Evolutionary conservation across 176 grass and related monocot genomes (phyloP), one percentile per base, ranked within the genome.

Genomic region (Oryza australiensis): DNA sequence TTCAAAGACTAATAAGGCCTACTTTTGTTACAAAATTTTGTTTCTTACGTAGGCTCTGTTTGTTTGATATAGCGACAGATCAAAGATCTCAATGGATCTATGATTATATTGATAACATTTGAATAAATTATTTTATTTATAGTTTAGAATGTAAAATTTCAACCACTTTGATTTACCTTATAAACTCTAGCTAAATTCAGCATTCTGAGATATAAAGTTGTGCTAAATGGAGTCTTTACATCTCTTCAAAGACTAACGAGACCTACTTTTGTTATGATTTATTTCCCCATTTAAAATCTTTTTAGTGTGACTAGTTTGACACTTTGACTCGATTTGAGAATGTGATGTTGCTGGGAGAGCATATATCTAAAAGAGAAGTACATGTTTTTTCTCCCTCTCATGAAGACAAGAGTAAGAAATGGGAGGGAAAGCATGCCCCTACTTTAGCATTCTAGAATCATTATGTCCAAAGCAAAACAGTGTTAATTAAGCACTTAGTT

Each of bases 371-470:
- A 68, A 64, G 28, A 53, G 14, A 0, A 0, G 55, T 30, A 24
- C 12, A 22, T n/a, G 7, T 29, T 20, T 41, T 34, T 60, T 81
- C 32, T 28, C 66, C 23, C 66, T 60, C n/a, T 71, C 23, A 30
- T 74, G 62, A 64, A 3, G 71, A 85, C 72, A 85, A 85, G 40
- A 70, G 77, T 53, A 70, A 23, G 77, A 81, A 85, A 76, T 33
- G 75, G 45, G 15, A 14, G 4, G 11, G 22, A 66, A 68, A 66
- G 41, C 34, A 46, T 83, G 74, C 27, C 80, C 80, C 32, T 42
- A 18, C 59, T 42, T 73, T 40, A 76, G 66, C 9, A 26, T 46
- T 37, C 70, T 81, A 46, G 71, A 81, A 66, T 57, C 30, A 69
- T 65, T 77, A 2, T 70, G 82, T 34, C 77, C 49, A 74, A 76